A percentile compares a stretch with the other conserved stretches of the same genome.
Evolutionary conservation across 1,284 basidiomycete genomes (phyloP).

Genomic region (Ceratobasidium sp.): DNA sequence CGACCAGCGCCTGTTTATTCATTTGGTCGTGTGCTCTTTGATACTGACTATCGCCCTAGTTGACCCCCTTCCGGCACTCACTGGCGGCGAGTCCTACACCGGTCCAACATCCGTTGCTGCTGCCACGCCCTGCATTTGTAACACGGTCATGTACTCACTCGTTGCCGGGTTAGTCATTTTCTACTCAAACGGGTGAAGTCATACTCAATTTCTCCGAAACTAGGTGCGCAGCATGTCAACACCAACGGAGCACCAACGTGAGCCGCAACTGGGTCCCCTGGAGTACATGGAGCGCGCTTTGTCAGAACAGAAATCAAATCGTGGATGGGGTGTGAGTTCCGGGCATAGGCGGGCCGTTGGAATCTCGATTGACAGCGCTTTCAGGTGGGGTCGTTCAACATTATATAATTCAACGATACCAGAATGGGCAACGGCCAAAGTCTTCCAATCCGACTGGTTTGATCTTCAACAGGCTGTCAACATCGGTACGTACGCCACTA

Average conservation of each 20-base stretch:
- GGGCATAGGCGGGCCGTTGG: not conserved
- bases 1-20: no score
- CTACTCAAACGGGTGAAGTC: not conserved
- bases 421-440: slow-evolving; percentile 17
- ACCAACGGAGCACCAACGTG: slow-evolving; percentile 22
- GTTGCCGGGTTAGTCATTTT: not conserved
- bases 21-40: no score
- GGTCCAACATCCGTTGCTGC: slow-evolving; percentile 15
- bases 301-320: slow-evolving; percentile 7
- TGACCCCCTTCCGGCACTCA: slow-evolving; percentile 16
- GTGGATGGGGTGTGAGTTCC: slow-evolving; percentile 24
- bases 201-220: not conserved
- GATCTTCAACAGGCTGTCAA: slow-evolving; percentile 34
- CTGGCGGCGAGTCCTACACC: slow-evolving; percentile 28
- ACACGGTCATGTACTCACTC: slow-evolving; percentile 7
- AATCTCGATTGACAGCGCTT: not conserved
- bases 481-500: slow-evolving; percentile 2
- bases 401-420: slow-evolving; percentile 33
- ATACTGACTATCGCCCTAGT: not conserved
- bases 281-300: slow-evolving; percentile 29
- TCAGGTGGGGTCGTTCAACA: slow-evolving; percentile 4
- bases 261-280: slow-evolving; percentile 31
- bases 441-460: slow-evolving; percentile 27
- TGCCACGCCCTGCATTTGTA: slow-evolving; percentile 32
- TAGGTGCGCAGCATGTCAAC: slow-evolving; percentile 21